Percentiles rank a stretch among this genome's conserved stretches.
Conservation (phyloP, 2,329 filamentous ascomycete species). For the Cordyceps militaris region DNA sequence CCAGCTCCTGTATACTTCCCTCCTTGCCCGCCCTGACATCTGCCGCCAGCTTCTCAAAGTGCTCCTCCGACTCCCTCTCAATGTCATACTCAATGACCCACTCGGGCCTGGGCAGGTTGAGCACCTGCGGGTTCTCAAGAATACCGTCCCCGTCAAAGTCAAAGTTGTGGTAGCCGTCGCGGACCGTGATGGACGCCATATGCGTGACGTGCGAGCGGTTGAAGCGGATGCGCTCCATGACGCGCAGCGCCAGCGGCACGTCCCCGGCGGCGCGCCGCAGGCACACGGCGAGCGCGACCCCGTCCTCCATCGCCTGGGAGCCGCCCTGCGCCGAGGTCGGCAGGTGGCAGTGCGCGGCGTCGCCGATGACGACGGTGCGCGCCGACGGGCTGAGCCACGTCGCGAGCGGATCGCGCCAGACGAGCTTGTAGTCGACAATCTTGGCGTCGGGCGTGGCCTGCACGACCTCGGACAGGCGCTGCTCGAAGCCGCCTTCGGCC, state of each 20-base stretch:
- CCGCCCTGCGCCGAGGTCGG: slow-evolving; percentile 34
- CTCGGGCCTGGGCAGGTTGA: not conserved
- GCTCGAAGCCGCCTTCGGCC: not conserved
- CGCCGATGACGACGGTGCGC: slow-evolving; percentile 32
- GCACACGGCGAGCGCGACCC: slow-evolving; percentile 31
- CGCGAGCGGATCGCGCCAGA: not conserved
- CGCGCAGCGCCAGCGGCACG: not conserved
- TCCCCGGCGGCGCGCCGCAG: slow-evolving; percentile 19
- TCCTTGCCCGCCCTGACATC: not conserved
- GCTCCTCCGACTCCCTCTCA: not conserved
- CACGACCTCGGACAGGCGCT: not conserved
- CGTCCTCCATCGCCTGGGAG: slow-evolving; percentile 36
- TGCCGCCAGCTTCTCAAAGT: not conserved
- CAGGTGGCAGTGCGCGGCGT: slow-evolving; percentile 34
- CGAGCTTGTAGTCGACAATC: not conserved
- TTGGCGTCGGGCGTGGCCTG: not conserved
- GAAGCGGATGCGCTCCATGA: not conserved
- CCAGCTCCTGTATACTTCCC: not conserved
- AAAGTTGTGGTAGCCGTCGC: not conserved
- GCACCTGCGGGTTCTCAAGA: not conserved
- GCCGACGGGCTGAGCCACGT: slow-evolving; percentile 26
- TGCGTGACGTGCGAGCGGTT: not conserved
- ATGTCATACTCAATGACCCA: not conserved
- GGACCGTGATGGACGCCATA: not conserved
- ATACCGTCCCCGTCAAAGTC: not conserved